phyloP scores from a whole-genome alignment of 1,139 yeast species.

The Pichia sp. region DNA sequence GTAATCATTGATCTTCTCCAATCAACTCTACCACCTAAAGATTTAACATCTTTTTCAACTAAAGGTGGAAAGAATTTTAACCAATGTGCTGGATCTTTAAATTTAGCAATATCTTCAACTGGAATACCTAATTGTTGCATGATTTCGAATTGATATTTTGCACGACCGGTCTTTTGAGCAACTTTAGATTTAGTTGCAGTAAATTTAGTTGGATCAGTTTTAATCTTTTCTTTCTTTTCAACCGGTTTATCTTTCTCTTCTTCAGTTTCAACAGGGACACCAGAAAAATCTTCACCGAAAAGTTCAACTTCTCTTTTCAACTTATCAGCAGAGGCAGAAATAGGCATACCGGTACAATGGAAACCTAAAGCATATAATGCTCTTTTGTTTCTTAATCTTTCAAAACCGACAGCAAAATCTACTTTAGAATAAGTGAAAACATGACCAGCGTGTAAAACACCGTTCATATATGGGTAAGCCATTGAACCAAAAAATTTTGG shows the following conservation, averaged over 20 bases:
- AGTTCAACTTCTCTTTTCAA: constrained; percentile 85
- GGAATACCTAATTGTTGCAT: constrained; percentile 91
- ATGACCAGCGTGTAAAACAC: constrained; percentile 97
- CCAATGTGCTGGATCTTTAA: constrained; percentile 91
- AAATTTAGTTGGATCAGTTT: constrained; percentile 74
- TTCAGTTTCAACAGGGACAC: constrained; percentile 31
- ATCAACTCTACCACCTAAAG: constrained; percentile 90
- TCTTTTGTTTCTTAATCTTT: constrained; percentile 88
- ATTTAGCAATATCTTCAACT: constrained; percentile 72
- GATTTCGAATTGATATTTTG: constrained; percentile 91
- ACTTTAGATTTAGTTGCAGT: constrained; percentile 90
- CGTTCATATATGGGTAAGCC: constrained; percentile 99
- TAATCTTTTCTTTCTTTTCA: constrained; percentile 57
- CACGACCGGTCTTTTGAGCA: constrained; percentile 87
- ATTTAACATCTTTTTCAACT: constrained; percentile 72
- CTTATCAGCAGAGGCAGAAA: constrained; percentile 94
- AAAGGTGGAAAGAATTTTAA: constrained; percentile 85
- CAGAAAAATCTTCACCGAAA: constrained; percentile 71
- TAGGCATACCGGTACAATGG: constrained; percentile 99
- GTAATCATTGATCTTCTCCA: constrained; percentile 98
- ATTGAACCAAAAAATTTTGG: constrained; percentile 90
- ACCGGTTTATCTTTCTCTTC: constrained; percentile 29
- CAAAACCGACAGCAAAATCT: constrained; percentile 90
- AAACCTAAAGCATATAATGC: constrained; percentile 95
- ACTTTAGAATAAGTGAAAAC: constrained; percentile 92